Percentiles rank a stretch among this genome's conserved stretches.
phyloP scores from a whole-genome alignment of 2,329 filamentous ascomycete genomes.

The Nectriaceae sp. region DNA sequence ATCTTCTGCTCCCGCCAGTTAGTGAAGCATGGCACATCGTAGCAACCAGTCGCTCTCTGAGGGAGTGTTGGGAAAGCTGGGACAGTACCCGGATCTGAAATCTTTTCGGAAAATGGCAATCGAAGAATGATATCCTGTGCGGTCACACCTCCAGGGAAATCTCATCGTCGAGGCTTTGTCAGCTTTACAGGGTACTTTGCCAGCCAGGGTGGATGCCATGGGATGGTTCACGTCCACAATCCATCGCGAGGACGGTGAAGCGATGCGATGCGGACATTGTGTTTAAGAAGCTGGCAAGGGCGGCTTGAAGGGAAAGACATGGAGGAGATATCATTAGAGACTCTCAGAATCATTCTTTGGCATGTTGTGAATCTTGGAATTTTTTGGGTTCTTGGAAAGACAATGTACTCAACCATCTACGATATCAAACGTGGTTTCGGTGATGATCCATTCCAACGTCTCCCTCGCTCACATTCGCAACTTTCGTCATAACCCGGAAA shows the following conservation, averaged over 20 bases:
- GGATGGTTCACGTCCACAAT: not conserved
- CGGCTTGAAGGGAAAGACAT: not conserved
- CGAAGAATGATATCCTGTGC: conserved; percentile 24
- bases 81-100: not conserved
- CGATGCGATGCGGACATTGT: not conserved
- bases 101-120: conserved; percentile 25
- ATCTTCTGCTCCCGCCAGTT: conserved; percentile 13
- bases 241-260: not conserved
- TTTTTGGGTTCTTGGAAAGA: conserved; percentile 5
- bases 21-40: conserved; percentile 10
- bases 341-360: not conserved
- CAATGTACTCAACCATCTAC: not conserved
- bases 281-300: not conserved
- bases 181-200: not conserved
- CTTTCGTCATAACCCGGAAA: not conserved
- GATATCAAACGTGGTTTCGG: not conserved
- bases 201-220: not conserved
- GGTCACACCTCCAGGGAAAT: conserved; percentile 19
- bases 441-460: conserved; percentile 3
- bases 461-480: not conserved
- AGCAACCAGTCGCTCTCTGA: conserved; percentile 7
- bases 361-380: not conserved
- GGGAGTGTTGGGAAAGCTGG: too few relatives aligned
- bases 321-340: not conserved
- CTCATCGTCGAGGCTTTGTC: conserved; percentile 4